Evolutionary conservation across 139 green algal genomes (phyloP).

Genomic region (Auxenochlorella protothecoides): DNA sequence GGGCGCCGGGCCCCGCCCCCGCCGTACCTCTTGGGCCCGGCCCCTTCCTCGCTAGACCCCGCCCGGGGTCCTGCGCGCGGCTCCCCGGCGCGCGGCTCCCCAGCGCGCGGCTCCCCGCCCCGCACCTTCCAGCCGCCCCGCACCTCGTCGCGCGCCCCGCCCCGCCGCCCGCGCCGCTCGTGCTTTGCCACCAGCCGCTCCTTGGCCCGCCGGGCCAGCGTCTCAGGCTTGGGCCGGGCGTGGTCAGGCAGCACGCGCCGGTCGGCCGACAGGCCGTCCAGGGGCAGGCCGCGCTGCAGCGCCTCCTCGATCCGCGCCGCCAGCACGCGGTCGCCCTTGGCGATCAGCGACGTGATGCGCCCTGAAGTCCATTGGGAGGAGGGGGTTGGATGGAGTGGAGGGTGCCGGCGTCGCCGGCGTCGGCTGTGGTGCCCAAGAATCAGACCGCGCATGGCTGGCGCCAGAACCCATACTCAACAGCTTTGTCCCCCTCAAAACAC

Average conservation of each 20-base stretch:
- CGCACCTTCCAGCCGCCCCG: neutral
- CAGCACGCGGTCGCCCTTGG: conserved; percentile 57
- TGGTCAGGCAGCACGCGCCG: conserved; percentile 42
- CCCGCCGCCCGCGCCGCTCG: conserved; percentile 15
- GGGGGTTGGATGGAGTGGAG: too few species aligned
- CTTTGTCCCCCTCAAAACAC: too few species aligned
- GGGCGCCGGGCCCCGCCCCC: too few species aligned
- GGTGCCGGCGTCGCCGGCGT: too few species aligned
- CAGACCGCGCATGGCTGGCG: too few species aligned
- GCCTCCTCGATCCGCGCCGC: conserved; percentile 65
- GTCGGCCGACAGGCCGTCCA: conserved; percentile 58
- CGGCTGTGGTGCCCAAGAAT: too few species aligned
- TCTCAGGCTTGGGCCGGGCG: conserved; percentile 39
- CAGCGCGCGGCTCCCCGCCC: too few species aligned
- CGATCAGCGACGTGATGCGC: conserved; percentile 59
- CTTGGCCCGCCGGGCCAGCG: conserved; percentile 7
- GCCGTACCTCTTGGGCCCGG: too few species aligned
- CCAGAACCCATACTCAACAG: too few species aligned
- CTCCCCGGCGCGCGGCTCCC: too few species aligned
- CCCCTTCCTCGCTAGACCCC: too few species aligned
- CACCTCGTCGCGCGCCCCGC: conserved; percentile 21
- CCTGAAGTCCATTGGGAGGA: conserved; percentile 15
- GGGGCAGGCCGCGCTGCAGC: conserved; percentile 43
- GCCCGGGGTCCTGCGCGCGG: too few species aligned
- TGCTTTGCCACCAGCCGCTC: conserved; percentile 21